Conservation (phyloP, 1,139 yeast genomes). For the Candida sojae region DNA sequence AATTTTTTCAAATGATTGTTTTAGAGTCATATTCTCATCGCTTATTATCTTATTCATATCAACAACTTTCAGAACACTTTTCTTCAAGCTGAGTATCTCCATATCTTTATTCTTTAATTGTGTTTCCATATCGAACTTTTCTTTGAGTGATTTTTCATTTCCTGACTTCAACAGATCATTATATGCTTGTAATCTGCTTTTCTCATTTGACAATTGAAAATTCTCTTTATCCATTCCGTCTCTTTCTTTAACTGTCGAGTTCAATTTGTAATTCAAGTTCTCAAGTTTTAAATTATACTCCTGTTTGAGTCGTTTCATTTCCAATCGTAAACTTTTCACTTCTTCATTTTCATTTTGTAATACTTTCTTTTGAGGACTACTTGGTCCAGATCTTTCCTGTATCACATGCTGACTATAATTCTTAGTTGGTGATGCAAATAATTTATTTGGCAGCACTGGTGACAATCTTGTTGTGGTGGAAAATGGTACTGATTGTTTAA, state of each 20-base stretch:
- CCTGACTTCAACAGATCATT: neutral
- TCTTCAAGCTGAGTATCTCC: neutral
- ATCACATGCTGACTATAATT: conserved; percentile 5
- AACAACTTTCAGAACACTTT: neutral
- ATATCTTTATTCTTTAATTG: neutral
- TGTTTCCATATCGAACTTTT: neutral
- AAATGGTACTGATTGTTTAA: neutral
- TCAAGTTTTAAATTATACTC: neutral
- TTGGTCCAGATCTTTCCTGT: conserved; percentile 6
- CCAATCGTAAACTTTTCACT: neutral
- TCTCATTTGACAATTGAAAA: neutral
- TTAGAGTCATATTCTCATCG: neutral
- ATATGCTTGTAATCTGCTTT: neutral
- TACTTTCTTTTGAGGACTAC: conserved; percentile 3
- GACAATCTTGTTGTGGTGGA: neutral
- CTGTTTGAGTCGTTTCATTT: neutral
- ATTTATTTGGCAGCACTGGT: conserved; percentile 3
- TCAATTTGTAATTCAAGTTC: neutral
- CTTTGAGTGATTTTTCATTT: neutral
- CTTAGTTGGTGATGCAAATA: conserved; percentile 6
- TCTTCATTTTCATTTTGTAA: neutral
- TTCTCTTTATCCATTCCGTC: neutral
- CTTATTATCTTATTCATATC: neutral
- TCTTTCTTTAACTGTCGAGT: neutral
- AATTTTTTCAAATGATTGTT: neutral